Conservation (phyloP, 495 filamentous ascomycete genomes). For the Aspergillus homomorphus region DNA sequence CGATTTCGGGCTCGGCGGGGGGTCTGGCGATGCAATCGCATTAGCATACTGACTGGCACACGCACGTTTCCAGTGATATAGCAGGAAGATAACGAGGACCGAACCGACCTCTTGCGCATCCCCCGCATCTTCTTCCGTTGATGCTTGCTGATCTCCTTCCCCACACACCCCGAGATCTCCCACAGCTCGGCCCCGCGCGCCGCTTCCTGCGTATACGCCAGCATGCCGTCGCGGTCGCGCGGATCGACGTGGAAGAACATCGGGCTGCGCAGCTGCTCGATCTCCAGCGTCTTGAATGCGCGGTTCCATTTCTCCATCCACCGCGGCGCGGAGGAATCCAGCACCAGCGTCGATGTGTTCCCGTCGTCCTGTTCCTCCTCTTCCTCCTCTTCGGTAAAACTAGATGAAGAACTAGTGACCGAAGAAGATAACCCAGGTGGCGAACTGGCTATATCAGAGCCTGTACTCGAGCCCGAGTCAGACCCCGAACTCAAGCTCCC, state of each 20-base stretch:
- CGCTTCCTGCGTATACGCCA: conserved; percentile 55
- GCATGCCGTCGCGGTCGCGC: conserved; percentile 58
- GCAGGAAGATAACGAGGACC: neutral
- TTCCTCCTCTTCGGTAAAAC: too few species aligned
- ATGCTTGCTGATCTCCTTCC: conserved; percentile 63
- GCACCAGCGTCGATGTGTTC: conserved; percentile 35
- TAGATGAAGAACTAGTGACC: conserved; percentile 26
- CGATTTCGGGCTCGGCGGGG: conserved; percentile 44
- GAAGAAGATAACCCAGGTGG: conserved; percentile 30
- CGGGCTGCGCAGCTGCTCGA: conserved; percentile 58
- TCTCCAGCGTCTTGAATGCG: conserved; percentile 54
- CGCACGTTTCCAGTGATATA: neutral
- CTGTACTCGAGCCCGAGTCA: too few species aligned
- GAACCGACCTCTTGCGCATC: conserved; percentile 26
- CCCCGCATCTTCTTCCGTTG: conserved; percentile 55
- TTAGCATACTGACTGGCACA: too few species aligned
- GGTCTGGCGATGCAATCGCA: conserved; percentile 15
- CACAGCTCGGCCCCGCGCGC: conserved; percentile 49
- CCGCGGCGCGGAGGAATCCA: conserved; percentile 49
- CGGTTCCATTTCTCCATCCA: conserved; percentile 60
- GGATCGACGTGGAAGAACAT: conserved; percentile 70
- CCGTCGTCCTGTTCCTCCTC: neutral
- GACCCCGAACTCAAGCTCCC: too few species aligned
- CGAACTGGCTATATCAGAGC: conserved; percentile 32
- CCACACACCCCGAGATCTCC: conserved; percentile 59